Evolutionary conservation across 2,329 filamentous ascomycete species (phyloP), one percentile per base, ranked within the genome.

Genomic region (Graphium sp.): DNA sequence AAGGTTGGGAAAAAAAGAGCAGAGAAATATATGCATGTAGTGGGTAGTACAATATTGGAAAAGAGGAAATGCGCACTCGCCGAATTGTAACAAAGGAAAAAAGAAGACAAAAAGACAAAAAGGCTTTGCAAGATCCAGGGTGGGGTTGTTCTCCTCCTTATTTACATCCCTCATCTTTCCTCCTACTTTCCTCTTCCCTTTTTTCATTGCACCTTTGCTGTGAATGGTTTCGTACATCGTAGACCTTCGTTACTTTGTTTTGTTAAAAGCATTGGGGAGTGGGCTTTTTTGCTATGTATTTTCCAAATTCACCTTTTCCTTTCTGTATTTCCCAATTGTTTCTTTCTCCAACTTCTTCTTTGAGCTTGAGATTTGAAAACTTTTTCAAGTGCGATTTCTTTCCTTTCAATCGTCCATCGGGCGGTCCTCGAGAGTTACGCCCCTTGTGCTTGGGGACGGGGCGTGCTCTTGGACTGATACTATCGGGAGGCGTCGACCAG

Each of bases 391-490:
- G n/a, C n/a, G n/a, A n/a, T n/a, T n/a, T n/a, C n/a, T n/a, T n/a
- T n/a, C n/a, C n/a, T n/a, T n/a, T n/a, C n/a, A 64, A 37, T 64
- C 53, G 30, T 60, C 57, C 58, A 66, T 66, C 21, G 61, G 56
- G 39, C 53, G 56, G 39, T 66, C 61, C 35, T 64, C 60, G 21
- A 66, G 52, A 15, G 58, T 62, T 17, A 66, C 55, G 15, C 60
- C 60, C n/a, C 59, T 51, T 13, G 42, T 36, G 9, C 39, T 44
- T 24, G 38, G 38, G 29, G 9, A 36, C 18, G 16, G 24, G 5
- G 24, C n/a, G 18, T 17, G 28, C 11, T 30, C 19, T 17, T 22
- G 6, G 7, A 18, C 15, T 24, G 18, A 12, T 7, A 18, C 18
- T 6, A 28, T 17, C 11, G 26, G 25, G 12, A 32, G n/a, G 15